phyloP scores from a whole-genome alignment of 306 rosid genomes.

The Castanospermum australe region DNA sequence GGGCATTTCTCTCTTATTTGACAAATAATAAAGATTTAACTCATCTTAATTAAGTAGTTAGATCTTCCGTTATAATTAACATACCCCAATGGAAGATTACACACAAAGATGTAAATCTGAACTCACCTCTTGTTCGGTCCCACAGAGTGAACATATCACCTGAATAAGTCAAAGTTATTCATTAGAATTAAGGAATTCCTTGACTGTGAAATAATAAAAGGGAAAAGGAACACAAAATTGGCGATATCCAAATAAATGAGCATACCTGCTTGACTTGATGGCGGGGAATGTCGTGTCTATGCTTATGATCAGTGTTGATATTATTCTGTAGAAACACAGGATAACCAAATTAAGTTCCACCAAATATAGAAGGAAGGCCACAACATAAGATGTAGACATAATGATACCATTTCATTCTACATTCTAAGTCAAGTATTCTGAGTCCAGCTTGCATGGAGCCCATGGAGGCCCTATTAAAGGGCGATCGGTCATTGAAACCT shows the following conservation, averaged over 20 bases:
- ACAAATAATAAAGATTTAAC: background rate
- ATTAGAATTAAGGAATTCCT: slow-evolving; percentile 10
- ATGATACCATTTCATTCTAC: background rate
- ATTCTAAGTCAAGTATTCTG: background rate
- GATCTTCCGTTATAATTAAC: background rate
- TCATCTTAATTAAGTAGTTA: background rate
- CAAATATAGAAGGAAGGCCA: background rate
- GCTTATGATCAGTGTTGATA: slow-evolving; percentile 60
- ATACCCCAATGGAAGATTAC: background rate
- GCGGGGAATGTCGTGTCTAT: slow-evolving; percentile 79
- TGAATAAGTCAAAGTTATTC: slow-evolving; percentile 24
- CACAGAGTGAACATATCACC: slow-evolving; percentile 86
- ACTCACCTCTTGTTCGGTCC: slow-evolving; percentile 84
- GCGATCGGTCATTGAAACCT: background rate
- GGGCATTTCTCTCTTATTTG: background rate
- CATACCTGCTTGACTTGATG: slow-evolving; percentile 64
- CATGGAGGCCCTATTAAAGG: background rate
- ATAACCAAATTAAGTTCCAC: background rate
- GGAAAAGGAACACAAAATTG: background rate
- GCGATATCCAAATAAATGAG: background rate
- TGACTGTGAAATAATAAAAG: background rate
- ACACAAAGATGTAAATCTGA: slow-evolving; percentile 2
- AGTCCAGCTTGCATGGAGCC: background rate
- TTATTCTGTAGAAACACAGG: slow-evolving; percentile 47
- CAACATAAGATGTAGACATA: background rate